Evolutionary conservation across 2,329 filamentous ascomycete genomes (phyloP), one percentile per base, ranked within the genome.

Genomic region (Karstenula rhodostoma): DNA sequence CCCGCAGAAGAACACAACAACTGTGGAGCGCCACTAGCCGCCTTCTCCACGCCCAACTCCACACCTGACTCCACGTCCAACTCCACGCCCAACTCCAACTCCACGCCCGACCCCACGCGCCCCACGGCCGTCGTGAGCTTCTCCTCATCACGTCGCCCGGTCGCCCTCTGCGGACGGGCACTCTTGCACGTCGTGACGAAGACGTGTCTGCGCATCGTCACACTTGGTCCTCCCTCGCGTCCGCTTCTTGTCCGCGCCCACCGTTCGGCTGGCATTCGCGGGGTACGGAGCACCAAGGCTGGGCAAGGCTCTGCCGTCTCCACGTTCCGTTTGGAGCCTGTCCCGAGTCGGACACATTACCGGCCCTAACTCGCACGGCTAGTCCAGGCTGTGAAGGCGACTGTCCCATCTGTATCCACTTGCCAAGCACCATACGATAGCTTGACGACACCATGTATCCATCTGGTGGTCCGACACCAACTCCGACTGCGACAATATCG

Each of bases 291-390:
- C 9, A 12, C 4, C 15, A 25, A 55, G 27, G 9, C 52, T 55
- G 27, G 52, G 52, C 52, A 46, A 44, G 47, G 32, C 25, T 47
- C 37, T 50, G 47, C 47, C 44, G 44, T 22, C 44, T 47, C 44
- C 51, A 33, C 52, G 42, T 13, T 35, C 27, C 42, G 52, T 46
- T 55, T 25, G 42, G 35, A 37, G 52, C 40, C 52, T 46, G 42
- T 8, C 52, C 52, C 42, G 42, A 55, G 40, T 55, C 23, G 52
- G 52, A 43, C n/a, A 55, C 25, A 46, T 25, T 46, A 27, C 52
- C 52, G 52, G 25, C 46, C 29, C 52, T 55, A 55, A 37, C 32
- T 17, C 37, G 19, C 37, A 32, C 25, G 37, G 25, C 51, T 43
- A 54, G 25, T 29, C 42, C 13, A 55, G 52, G 40, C 42, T 40